phyloP scores from a whole-genome alignment of 139 green algal genomes.

The Tetraselmis chui region DNA sequence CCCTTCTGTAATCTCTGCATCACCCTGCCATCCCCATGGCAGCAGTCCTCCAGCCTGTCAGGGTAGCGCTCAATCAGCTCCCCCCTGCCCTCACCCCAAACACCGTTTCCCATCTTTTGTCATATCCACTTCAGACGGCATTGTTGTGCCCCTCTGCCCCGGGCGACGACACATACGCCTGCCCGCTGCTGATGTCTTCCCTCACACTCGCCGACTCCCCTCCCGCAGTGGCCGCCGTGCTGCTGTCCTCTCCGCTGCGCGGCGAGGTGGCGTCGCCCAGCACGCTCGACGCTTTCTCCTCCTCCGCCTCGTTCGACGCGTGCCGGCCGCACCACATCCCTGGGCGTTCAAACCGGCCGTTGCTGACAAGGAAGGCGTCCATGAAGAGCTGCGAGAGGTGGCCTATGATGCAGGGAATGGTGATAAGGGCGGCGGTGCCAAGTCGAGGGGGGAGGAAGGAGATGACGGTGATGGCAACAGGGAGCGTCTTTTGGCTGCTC shows the following conservation, averaged over 20 bases:
- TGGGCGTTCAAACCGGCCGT: background rate
- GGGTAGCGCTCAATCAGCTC: too few species aligned
- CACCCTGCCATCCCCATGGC: too few species aligned
- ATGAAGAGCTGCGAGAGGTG: slow-evolving; percentile 70
- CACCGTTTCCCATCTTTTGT: too few species aligned
- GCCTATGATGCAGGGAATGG: slow-evolving; percentile 71
- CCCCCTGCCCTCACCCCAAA: too few species aligned
- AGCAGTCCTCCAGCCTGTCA: too few species aligned
- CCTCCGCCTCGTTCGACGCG: background rate
- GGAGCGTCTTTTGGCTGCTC: slow-evolving; percentile 51
- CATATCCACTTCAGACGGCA: too few species aligned
- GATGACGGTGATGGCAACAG: slow-evolving; percentile 53
- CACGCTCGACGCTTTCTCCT: background rate
- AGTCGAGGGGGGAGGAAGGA: slow-evolving; percentile 19
- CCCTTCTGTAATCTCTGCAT: too few species aligned
- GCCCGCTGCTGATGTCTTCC: too few species aligned
- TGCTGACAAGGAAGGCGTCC: slow-evolving; percentile 48
- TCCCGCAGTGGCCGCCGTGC: background rate
- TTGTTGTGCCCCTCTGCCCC: too few species aligned
- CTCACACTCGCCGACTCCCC: background rate
- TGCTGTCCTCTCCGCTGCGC: too few species aligned
- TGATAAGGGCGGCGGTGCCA: slow-evolving; percentile 42
- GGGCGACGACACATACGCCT: too few species aligned
- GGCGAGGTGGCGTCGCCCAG: too few species aligned
- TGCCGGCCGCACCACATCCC: background rate